Conservation (phyloP, 2,329 filamentous ascomycete genomes). For the Trichoderma cornu-damae region DNA sequence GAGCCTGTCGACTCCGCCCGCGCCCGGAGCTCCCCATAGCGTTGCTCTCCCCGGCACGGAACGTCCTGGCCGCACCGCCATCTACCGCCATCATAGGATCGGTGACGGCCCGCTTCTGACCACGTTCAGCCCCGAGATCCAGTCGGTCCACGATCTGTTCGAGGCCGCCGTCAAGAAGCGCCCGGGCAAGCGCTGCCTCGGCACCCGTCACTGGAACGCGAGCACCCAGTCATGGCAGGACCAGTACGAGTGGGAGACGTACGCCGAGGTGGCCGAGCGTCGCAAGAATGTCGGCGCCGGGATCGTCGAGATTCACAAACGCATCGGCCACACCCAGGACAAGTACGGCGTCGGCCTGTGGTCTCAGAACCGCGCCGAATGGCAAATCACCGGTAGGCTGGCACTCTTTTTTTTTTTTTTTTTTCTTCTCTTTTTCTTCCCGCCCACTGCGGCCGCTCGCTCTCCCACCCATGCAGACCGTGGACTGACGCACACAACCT, state of each 20-base stretch:
- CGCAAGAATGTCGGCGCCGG: slow-evolving; percentile 82
- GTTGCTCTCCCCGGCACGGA: slow-evolving; percentile 71
- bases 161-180: slow-evolving; percentile 59
- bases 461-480: background rate
- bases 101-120: slow-evolving; percentile 65
- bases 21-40: slow-evolving; percentile 71
- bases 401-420: no score
- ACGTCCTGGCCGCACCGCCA: slow-evolving; percentile 62
- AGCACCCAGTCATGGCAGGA: slow-evolving; percentile 66
- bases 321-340: slow-evolving; percentile 55
- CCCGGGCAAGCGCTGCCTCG: slow-evolving; percentile 69
- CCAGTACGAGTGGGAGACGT: slow-evolving; percentile 78
- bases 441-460: background rate
- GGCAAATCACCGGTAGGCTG: slow-evolving; percentile 68
- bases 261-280: slow-evolving; percentile 70
- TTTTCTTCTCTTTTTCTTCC: no score
- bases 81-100: slow-evolving; percentile 82
- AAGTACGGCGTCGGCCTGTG: slow-evolving; percentile 76
- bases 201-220: slow-evolving; percentile 73
- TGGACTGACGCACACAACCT: background rate
- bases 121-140: slow-evolving; percentile 64
- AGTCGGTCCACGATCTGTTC: slow-evolving; percentile 76
- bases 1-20: slow-evolving; percentile 58
- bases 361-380: slow-evolving; percentile 81
- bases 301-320: slow-evolving; percentile 73